Conservation (phyloP, 2,329 filamentous ascomycete species). For the Immersiporthe knoxdaviesiana region DNA sequence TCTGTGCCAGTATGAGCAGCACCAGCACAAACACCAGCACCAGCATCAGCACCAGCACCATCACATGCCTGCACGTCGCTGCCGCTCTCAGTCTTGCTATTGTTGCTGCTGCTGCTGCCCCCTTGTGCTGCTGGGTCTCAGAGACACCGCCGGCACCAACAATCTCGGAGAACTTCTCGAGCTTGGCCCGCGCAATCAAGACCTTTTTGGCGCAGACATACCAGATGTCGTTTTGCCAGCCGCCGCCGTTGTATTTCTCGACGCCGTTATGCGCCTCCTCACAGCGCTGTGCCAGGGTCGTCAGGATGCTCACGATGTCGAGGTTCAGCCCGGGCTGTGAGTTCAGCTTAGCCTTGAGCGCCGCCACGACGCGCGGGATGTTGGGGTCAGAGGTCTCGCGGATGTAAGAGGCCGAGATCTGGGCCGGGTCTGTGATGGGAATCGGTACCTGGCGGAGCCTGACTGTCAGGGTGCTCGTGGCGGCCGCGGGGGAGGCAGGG, state of each 20-base stretch:
- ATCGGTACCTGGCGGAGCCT: slow-evolving; percentile 5
- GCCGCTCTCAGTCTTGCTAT: background rate
- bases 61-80: background rate
- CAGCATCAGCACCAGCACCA: background rate
- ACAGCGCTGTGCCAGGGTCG: slow-evolving; percentile 46
- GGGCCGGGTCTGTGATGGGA: slow-evolving; percentile 19
- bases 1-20: background rate
- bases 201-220: slow-evolving; percentile 53
- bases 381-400: slow-evolving; percentile 42
- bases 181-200: slow-evolving; percentile 48
- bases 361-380: slow-evolving; percentile 45
- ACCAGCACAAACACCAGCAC: no score
- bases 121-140: background rate
- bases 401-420: slow-evolving; percentile 30
- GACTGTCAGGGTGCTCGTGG: background rate
- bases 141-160: slow-evolving; percentile 39
- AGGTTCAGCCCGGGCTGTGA: slow-evolving; percentile 50
- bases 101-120: background rate
- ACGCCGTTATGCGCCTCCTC: slow-evolving; percentile 47
- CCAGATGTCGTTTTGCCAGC: slow-evolving; percentile 51
- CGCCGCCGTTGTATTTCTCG: slow-evolving; percentile 37
- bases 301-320: slow-evolving; percentile 49
- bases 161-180: slow-evolving; percentile 52
- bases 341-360: slow-evolving; percentile 46
- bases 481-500: background rate